These are phyloP conservation scores for Clavispora carvajalis DNA, from an alignment of 805 yeast species.

Conservation along the genomic window DNA sequence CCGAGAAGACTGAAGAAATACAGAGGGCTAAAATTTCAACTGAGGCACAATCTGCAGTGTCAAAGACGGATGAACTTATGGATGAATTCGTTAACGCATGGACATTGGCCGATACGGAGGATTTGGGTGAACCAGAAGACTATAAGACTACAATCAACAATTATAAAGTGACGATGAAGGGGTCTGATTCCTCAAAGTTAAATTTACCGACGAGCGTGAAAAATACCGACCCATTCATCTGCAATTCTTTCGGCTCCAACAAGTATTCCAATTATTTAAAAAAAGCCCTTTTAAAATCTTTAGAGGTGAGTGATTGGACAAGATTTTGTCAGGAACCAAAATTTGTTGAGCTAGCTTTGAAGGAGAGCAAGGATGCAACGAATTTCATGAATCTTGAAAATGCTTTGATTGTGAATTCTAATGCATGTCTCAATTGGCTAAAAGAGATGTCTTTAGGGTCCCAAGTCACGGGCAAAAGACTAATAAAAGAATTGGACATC, in stretches of 20 bases:
- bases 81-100: slow-evolving; percentile 25
- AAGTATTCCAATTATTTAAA: slow-evolving; percentile 18
- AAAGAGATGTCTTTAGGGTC: slow-evolving; percentile 7
- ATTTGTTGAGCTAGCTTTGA: slow-evolving; percentile 15
- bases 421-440: slow-evolving; percentile 15
- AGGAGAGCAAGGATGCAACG: slow-evolving; percentile 12
- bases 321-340: slow-evolving; percentile 7
- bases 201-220: slow-evolving; percentile 8
- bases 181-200: slow-evolving; percentile 14
- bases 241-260: slow-evolving; percentile 28
- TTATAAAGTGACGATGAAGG: slow-evolving; percentile 14
- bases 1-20: too few relatives aligned
- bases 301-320: slow-evolving; percentile 6
- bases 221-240: slow-evolving; percentile 16
- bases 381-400: slow-evolving; percentile 31
- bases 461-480: slow-evolving; percentile 15
- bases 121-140: not conserved
- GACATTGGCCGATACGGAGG: slow-evolving; percentile 18
- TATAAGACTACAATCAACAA: slow-evolving; percentile 7
- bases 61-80: slow-evolving; percentile 21
- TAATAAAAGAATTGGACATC: slow-evolving; percentile 20
- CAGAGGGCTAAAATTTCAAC: too few relatives aligned
- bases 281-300: slow-evolving; percentile 6
- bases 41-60: too few relatives aligned
- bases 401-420: slow-evolving; percentile 18